These are phyloP conservation scores for Vitis hybrid DNA, from an alignment of 177 flowering plant species.

Conservation along the genomic window DNA sequence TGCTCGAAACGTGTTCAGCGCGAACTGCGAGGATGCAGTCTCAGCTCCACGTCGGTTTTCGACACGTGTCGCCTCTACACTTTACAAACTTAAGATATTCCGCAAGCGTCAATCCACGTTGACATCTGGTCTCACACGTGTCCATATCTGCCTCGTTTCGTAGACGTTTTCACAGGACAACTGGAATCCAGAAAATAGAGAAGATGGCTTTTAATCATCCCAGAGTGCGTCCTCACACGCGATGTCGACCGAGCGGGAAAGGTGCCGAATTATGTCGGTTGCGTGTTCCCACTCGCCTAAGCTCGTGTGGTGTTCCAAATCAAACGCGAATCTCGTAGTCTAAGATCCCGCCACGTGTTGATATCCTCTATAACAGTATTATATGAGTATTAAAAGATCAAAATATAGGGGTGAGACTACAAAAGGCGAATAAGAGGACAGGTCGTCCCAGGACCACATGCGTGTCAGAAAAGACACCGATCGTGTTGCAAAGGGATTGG, in stretches of 20 bases:
- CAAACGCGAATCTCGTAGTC: conserved; percentile 17
- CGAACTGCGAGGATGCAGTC: not conserved
- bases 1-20: not conserved
- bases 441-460: conserved; percentile 40
- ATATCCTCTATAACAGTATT: not conserved
- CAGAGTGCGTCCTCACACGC: no score
- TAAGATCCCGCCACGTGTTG: conserved; percentile 38
- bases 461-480: conserved; percentile 38
- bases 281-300: not conserved
- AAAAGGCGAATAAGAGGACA: not conserved
- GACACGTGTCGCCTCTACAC: not conserved
- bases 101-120: conserved; percentile 14
- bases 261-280: not conserved
- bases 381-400: not conserved
- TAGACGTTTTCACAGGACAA: conserved; percentile 14
- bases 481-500: conserved; percentile 27
- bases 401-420: conserved; percentile 6
- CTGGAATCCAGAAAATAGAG: conserved; percentile 1
- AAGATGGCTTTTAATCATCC: no score
- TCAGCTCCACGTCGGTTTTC: not conserved
- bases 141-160: conserved; percentile 13
- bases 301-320: conserved; percentile 1
- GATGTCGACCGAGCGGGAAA: no score
- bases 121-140: conserved; percentile 28
- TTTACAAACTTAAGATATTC: conserved; percentile 15